Evolutionary conservation across 371 early-diverging fungal species (phyloP).

Genomic region (Batkoa obscura): DNA sequence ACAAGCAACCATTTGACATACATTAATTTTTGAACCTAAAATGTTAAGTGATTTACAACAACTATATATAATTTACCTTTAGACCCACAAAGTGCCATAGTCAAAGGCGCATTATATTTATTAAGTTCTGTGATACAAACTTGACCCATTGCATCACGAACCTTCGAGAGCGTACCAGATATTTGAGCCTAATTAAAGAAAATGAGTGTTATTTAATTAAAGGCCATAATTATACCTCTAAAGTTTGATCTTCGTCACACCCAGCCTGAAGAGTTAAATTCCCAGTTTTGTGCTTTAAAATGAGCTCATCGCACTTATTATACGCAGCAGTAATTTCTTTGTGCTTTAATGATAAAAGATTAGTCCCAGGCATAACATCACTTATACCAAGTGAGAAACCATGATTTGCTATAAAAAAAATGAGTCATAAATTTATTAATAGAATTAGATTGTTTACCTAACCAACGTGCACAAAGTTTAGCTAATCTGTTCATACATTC

Average conservation of each 20-base stretch:
- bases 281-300: constrained; percentile 48
- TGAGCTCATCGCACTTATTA: constrained; percentile 63
- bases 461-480: constrained; percentile 83
- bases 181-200: constrained; percentile 29
- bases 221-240: constrained; percentile 31
- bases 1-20: constrained; percentile 99
- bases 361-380: constrained; percentile 87
- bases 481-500: constrained; percentile 88
- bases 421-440: no score
- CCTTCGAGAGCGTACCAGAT: constrained; percentile 73
- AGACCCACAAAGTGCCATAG: constrained; percentile 97
- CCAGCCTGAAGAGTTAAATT: constrained; percentile 72
- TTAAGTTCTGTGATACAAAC: constrained; percentile 88
- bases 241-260: constrained; percentile 69
- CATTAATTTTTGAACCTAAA: constrained; percentile 89
- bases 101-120: constrained; percentile 89
- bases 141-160: constrained; percentile 93
- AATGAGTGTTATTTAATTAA: constrained; percentile 8
- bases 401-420: constrained; percentile 12
- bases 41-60: no score
- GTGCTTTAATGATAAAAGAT: constrained; percentile 58
- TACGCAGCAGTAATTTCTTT: constrained; percentile 63
- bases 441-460: constrained; percentile 34
- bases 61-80: constrained; percentile 40
- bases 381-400: constrained; percentile 97